Percentiles rank a stretch among this genome's conserved stretches.
Conservation (phyloP, 108 stramenopile genomes). For the Fragilaria crotonensis region DNA sequence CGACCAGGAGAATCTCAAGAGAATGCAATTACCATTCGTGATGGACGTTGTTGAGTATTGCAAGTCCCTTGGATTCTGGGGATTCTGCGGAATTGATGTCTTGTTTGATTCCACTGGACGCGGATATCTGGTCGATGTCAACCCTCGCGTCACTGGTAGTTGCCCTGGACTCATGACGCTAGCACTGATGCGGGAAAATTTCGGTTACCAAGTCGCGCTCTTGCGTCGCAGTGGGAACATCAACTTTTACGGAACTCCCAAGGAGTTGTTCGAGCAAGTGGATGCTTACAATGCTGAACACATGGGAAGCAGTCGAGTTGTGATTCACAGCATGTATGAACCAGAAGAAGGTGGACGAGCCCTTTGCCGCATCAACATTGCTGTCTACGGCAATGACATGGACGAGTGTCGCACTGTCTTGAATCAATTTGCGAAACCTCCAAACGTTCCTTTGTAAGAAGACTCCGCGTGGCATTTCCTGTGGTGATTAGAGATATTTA, state of each 20-base stretch:
- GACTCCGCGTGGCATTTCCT: too few relatives aligned
- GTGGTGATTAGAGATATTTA: too few relatives aligned
- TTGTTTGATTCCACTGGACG: slow-evolving; percentile 22
- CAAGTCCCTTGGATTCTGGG: slow-evolving; percentile 23
- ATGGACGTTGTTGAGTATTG: slow-evolving; percentile 30
- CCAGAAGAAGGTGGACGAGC: background rate
- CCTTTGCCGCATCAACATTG: slow-evolving; percentile 18
- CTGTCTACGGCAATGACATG: slow-evolving; percentile 20
- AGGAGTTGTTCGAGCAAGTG: slow-evolving; percentile 15
- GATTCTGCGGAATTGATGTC: slow-evolving; percentile 32
- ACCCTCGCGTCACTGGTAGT: slow-evolving; percentile 33
- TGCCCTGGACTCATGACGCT: slow-evolving; percentile 28
- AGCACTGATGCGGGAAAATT: slow-evolving; percentile 5
- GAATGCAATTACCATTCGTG: slow-evolving; percentile 31
- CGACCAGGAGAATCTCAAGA: slow-evolving; percentile 21
- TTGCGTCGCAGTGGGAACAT: slow-evolving; percentile 27
- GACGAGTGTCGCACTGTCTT: slow-evolving; percentile 20
- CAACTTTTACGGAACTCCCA: slow-evolving; percentile 12
- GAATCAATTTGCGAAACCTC: slow-evolving; percentile 24
- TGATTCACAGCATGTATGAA: slow-evolving; percentile 19
- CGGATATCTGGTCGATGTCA: slow-evolving; percentile 34
- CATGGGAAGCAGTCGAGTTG: slow-evolving; percentile 12
- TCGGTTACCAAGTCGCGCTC: slow-evolving; percentile 16
- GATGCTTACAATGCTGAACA: slow-evolving; percentile 13
- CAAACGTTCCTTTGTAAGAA: too few relatives aligned